Evolutionary conservation across 2,329 filamentous ascomycete genomes (phyloP).

Genomic region (Dactylonectria macrodidyma): DNA sequence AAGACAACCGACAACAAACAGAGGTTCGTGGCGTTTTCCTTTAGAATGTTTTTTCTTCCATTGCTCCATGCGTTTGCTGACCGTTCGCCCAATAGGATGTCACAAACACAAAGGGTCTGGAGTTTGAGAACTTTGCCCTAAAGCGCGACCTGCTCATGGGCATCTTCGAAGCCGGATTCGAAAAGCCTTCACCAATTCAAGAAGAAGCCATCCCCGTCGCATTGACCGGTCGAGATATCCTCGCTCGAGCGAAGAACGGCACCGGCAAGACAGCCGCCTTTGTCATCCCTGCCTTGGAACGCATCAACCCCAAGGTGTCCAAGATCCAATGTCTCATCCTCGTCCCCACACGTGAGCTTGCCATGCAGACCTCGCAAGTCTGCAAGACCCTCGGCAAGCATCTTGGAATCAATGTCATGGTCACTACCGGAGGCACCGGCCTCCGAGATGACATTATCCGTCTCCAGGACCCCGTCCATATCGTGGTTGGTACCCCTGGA

Average conservation of each 20-base stretch:
- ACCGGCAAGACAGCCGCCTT: conserved; percentile 99
- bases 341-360: conserved; percentile 95
- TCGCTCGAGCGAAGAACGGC: conserved; percentile 97
- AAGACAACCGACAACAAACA: conserved; percentile 85
- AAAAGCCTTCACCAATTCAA: conserved; percentile 98
- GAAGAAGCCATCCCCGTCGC: conserved; percentile 99
- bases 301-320: conserved; percentile 95
- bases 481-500: conserved; percentile 96
- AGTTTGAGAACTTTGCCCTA: conserved; percentile 97
- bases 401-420: conserved; percentile 98
- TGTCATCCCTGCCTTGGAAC: conserved; percentile 94
- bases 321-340: conserved; percentile 98
- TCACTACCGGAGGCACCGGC: conserved; percentile 95
- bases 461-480: conserved; percentile 93
- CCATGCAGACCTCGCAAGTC: conserved; percentile 98
- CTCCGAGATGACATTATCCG: conserved; percentile 97
- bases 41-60: conserved; percentile 14
- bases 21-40: conserved; percentile 68
- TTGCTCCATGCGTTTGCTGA: conserved; percentile 30
- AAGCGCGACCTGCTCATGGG: conserved; percentile 98
- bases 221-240: conserved; percentile 92
- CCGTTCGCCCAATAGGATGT: conserved; percentile 79
- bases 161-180: conserved; percentile 98
- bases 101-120: conserved; percentile 95
- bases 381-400: conserved; percentile 99